A percentile compares a stretch with the other conserved stretches of the same genome.
Conservation (phyloP, 495 filamentous ascomycete genomes). For the Penicillium ucsense region DNA sequence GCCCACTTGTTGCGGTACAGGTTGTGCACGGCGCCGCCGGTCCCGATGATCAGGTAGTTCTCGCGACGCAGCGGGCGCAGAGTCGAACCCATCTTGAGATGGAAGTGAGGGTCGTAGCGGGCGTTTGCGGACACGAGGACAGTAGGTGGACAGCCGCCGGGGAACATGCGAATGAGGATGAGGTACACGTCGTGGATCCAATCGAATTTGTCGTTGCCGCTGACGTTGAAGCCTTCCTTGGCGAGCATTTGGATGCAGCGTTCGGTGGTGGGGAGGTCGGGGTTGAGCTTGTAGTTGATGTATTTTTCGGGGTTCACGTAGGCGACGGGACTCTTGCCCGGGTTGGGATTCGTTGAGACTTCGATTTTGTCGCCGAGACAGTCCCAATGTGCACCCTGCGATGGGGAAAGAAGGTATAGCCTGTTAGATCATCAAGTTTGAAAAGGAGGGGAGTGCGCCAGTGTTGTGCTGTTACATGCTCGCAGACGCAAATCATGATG, state of each 20-base stretch:
- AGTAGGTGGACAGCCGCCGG: conserved; percentile 43
- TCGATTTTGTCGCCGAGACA: conserved; percentile 37
- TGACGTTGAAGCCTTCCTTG: conserved; percentile 39
- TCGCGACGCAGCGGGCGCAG: conserved; percentile 41
- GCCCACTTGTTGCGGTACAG: conserved; percentile 53
- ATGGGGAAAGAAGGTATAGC: background rate
- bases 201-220: conserved; percentile 41
- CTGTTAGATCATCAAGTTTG: no score
- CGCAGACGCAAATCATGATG: no score
- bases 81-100: conserved; percentile 43
- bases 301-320: conserved; percentile 52
- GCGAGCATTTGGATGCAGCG: conserved; percentile 36
- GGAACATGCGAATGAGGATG: conserved; percentile 56
- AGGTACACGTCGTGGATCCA: conserved; percentile 60
- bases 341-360: conserved; percentile 46
- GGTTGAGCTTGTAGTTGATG: conserved; percentile 43
- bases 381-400: conserved; percentile 54
- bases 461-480: no score
- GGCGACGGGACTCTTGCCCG: conserved; percentile 45
- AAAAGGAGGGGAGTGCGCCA: no score
- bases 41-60: conserved; percentile 47
- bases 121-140: conserved; percentile 49
- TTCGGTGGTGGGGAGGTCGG: conserved; percentile 40
- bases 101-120: conserved; percentile 51
- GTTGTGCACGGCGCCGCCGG: conserved; percentile 55